These are phyloP conservation scores for Aspergillus sp. DNA, from an alignment of 2,329 filamentous ascomycete species.

Conservation along the genomic window DNA sequence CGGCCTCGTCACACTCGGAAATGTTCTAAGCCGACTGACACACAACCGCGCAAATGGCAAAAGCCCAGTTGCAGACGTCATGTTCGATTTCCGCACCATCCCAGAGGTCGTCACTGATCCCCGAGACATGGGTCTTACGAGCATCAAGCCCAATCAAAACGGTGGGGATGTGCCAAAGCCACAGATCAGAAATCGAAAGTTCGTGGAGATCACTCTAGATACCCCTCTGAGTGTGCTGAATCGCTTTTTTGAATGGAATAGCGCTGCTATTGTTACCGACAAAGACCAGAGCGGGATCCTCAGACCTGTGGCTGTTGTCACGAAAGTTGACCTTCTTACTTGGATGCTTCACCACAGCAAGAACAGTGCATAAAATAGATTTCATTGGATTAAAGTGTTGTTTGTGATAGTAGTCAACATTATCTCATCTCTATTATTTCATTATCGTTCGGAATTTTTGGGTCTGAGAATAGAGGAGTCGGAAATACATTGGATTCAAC, in stretches of 20 bases:
- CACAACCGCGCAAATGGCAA: conserved; percentile 73
- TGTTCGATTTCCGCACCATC: conserved; percentile 92
- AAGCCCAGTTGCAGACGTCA: conserved; percentile 78
- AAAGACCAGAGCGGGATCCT: conserved; percentile 58
- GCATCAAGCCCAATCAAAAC: conserved; percentile 18
- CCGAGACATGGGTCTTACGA: conserved; percentile 56
- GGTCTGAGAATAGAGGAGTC: background rate
- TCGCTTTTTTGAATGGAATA: conserved; percentile 98
- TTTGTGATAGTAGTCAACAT: background rate
- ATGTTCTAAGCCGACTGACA: conserved; percentile 87
- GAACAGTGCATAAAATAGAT: conserved; percentile 16
- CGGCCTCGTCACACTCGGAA: conserved; percentile 90
- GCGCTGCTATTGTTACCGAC: conserved; percentile 90
- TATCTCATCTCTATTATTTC: background rate
- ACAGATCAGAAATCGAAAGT: conserved; percentile 61
- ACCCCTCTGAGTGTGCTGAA: conserved; percentile 81
- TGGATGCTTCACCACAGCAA: conserved; percentile 76
- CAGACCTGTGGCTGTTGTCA: conserved; percentile 86
- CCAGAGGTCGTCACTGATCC: conserved; percentile 90
- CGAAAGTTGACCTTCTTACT: conserved; percentile 91
- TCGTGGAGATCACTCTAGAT: conserved; percentile 91
- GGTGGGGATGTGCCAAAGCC: conserved; percentile 31
- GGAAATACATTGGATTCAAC: conserved; percentile 1
- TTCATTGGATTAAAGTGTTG: background rate
- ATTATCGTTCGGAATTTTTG: background rate